These are phyloP conservation scores for Pseudocercospora musae DNA, from an alignment of 2,329 filamentous ascomycete species.

Conservation along the genomic window DNA sequence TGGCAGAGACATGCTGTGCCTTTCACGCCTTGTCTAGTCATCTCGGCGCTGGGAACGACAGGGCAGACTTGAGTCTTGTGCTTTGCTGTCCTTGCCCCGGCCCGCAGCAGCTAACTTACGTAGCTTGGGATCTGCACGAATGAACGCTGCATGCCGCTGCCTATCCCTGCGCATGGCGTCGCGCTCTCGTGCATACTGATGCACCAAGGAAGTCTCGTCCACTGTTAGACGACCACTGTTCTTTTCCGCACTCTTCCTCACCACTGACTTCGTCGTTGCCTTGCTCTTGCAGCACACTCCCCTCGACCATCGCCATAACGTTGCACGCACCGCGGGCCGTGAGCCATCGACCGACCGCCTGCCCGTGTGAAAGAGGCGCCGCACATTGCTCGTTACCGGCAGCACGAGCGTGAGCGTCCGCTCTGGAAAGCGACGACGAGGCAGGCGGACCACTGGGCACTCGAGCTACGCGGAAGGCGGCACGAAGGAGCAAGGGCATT, in stretches of 20 bases:
- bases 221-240: slow-evolving; percentile 1
- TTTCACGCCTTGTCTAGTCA: not conserved
- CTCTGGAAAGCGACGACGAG: not conserved
- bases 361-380: not conserved
- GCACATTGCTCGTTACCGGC: not conserved
- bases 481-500: not conserved
- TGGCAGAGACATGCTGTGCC: slow-evolving; percentile 1
- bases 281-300: not conserved
- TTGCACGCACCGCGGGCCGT: not conserved
- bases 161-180: slow-evolving; percentile 3
- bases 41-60: not conserved
- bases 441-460: not conserved
- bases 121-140: slow-evolving; percentile 2
- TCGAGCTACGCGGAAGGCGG: not conserved
- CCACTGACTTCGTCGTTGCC: not conserved
- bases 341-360: not conserved
- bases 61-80: not conserved
- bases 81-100: slow-evolving; percentile 4
- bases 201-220: slow-evolving; percentile 4
- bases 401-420: not conserved
- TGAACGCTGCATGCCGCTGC: not conserved
- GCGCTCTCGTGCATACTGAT: not conserved
- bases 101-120: not conserved
- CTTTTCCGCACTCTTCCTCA: not conserved
- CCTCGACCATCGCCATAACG: not conserved